These are phyloP conservation scores for Penicillium digitatum DNA, from an alignment of 2,329 filamentous ascomycete genomes.

Conservation along the genomic window DNA sequence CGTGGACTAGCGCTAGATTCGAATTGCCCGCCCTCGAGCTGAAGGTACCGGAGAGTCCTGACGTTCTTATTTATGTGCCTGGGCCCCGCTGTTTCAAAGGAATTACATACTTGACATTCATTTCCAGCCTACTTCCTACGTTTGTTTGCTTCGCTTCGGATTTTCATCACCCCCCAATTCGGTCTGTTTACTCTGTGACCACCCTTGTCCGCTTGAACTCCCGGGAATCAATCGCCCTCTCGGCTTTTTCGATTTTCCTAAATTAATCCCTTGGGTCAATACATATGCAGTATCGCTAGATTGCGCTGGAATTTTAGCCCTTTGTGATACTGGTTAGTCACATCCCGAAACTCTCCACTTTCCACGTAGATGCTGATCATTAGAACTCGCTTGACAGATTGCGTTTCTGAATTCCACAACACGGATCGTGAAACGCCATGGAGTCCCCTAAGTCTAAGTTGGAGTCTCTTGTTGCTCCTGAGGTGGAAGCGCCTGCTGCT, in stretches of 20 bases:
- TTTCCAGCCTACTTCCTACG: conserved; percentile 4
- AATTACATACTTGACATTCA: background rate
- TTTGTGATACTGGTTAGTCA: conserved; percentile 18
- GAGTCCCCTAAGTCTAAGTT: conserved; percentile 25
- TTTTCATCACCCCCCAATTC: background rate
- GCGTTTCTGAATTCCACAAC: conserved; percentile 6
- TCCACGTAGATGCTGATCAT: conserved; percentile 15
- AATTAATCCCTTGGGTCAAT: background rate
- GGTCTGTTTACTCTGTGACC: conserved; percentile 10
- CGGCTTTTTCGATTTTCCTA: conserved; percentile 3
- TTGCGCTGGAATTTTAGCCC: conserved; percentile 5
- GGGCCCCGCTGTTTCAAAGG: background rate
- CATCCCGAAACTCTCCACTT: background rate
- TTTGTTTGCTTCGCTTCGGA: conserved; percentile 1
- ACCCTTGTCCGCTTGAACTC: conserved; percentile 7
- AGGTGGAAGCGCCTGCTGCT: conserved; percentile 4
- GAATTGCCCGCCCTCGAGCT: conserved; percentile 17
- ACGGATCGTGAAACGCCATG: conserved; percentile 18
- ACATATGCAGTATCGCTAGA: conserved; percentile 9
- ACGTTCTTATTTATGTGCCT: conserved; percentile 6
- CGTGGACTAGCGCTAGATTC: conserved; percentile 33
- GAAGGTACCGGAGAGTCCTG: conserved; percentile 8
- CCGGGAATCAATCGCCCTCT: conserved; percentile 8
- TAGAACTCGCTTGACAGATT: conserved; percentile 14
- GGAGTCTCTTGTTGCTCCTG: conserved; percentile 21